Conservation (phyloP, 305 asterid species). For the Lippia alba region DNA sequence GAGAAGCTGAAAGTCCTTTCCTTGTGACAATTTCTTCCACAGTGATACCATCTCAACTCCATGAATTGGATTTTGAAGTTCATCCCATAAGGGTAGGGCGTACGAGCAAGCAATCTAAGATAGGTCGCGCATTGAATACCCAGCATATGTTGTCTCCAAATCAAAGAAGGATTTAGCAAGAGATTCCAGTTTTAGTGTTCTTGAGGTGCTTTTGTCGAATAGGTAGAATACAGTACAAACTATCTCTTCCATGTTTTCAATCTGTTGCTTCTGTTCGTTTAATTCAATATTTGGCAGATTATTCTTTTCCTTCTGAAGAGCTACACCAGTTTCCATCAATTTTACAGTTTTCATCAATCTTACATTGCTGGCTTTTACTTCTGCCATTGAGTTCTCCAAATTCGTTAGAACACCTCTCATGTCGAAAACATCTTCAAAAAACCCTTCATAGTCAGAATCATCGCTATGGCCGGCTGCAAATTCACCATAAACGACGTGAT, state of each 20-base stretch:
- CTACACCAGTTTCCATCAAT: conserved; percentile 89
- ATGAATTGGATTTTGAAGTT: conserved; percentile 88
- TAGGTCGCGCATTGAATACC: conserved; percentile 72
- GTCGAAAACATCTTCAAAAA: conserved; percentile 82
- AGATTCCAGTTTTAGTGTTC: conserved; percentile 71
- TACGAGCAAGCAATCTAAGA: conserved; percentile 70
- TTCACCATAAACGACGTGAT: conserved; percentile 75
- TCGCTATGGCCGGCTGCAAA: conserved; percentile 73
- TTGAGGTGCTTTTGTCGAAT: conserved; percentile 63
- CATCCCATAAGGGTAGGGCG: conserved; percentile 61
- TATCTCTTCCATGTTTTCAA: conserved; percentile 72
- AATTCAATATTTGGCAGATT: conserved; percentile 71
- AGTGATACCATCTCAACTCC: conserved; percentile 59
- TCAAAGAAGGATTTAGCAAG: conserved; percentile 71
- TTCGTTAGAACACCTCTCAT: conserved; percentile 94
- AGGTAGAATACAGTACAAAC: conserved; percentile 52
- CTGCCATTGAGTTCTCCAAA: conserved; percentile 87
- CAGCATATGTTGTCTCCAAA: conserved; percentile 64
- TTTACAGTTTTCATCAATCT: conserved; percentile 46
- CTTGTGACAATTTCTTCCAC: conserved; percentile 83
- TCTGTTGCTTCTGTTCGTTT: conserved; percentile 66
- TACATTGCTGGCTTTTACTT: conserved; percentile 74
- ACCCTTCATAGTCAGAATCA: conserved; percentile 80
- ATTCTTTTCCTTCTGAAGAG: conserved; percentile 86
- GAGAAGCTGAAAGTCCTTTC: conserved; percentile 70